Evolutionary conservation across 2,329 filamentous ascomycete genomes (phyloP).

Genomic region (Calycina herbarum): DNA sequence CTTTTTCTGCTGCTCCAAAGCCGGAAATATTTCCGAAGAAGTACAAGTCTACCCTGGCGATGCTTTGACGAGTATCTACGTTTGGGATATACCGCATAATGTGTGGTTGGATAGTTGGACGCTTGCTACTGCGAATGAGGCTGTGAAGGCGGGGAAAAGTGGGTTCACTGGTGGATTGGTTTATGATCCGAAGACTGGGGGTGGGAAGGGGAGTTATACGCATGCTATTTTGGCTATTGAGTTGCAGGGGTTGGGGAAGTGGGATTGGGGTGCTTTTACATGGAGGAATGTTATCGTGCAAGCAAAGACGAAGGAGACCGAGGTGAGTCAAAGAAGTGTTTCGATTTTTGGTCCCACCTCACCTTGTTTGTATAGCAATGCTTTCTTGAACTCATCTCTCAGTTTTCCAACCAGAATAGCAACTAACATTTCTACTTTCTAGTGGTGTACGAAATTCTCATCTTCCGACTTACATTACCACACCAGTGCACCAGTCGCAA

Average conservation of each 20-base stretch:
- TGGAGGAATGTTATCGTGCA: constrained; percentile 26
- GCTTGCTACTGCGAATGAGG: constrained; percentile 13
- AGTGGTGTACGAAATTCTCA: constrained; percentile 20
- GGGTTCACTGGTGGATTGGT: constrained; percentile 19
- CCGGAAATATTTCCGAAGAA: constrained; percentile 9
- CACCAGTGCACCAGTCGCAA: constrained; percentile 10
- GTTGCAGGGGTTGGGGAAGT: constrained; percentile 20
- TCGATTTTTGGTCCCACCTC: too few relatives aligned
- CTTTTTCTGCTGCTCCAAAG: constrained; percentile 26
- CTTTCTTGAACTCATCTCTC: background rate
- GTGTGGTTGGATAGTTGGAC: constrained; percentile 23
- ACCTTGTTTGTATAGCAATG: too few relatives aligned
- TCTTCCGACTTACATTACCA: background rate
- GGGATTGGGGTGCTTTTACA: constrained; percentile 24
- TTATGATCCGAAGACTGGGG: constrained; percentile 20
- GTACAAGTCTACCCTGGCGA: constrained; percentile 24
- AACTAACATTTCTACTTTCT: background rate
- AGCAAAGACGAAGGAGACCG: constrained; percentile 21
- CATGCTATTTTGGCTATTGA: constrained; percentile 23
- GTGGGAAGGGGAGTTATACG: constrained; percentile 5
- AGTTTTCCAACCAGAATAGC: background rate
- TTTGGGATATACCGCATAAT: constrained; percentile 16
- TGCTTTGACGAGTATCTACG: constrained; percentile 20
- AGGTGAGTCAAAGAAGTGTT: too few relatives aligned
- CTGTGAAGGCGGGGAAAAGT: constrained; percentile 2